Conservation (phyloP, 164 flowering plant genomes). For the Dillenia turbinata region DNA sequence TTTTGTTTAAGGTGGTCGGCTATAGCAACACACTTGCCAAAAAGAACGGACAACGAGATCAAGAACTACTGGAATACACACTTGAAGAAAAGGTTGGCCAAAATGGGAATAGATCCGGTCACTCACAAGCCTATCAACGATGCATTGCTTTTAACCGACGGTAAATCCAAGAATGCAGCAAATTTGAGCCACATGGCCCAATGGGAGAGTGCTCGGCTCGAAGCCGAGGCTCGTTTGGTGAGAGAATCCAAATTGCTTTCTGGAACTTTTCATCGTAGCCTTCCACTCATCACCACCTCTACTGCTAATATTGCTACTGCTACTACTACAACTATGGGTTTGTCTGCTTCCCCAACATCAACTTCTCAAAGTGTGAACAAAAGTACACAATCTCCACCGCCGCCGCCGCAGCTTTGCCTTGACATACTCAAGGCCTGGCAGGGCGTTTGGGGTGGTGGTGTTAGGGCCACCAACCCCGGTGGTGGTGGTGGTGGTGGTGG, state of each 20-base stretch:
- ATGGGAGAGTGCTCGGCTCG: slow-evolving; percentile 68
- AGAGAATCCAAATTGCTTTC: slow-evolving; percentile 55
- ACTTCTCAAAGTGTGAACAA: neutral
- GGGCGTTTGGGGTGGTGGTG: slow-evolving; percentile 13
- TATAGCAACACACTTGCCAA: slow-evolving; percentile 47
- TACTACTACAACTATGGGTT: too few relatives aligned
- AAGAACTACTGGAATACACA: slow-evolving; percentile 57
- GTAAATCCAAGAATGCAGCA: slow-evolving; percentile 44
- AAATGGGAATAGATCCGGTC: slow-evolving; percentile 70
- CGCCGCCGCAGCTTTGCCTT: slow-evolving; percentile 17
- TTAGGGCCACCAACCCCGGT: slow-evolving; percentile 1
- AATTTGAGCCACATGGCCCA: slow-evolving; percentile 73
- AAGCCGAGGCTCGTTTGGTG: slow-evolving; percentile 58
- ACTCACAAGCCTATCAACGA: slow-evolving; percentile 68
- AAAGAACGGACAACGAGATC: too few relatives aligned
- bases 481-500: slow-evolving; percentile 3
- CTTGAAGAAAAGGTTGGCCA: slow-evolving; percentile 52
- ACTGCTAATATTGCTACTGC: too few relatives aligned
- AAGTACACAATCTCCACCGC: neutral
- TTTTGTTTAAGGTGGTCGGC: slow-evolving; percentile 55
- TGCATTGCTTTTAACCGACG: slow-evolving; percentile 30
- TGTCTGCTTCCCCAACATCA: too few relatives aligned
- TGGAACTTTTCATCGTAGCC: slow-evolving; percentile 3
- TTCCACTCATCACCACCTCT: neutral
- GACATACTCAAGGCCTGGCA: slow-evolving; percentile 29